A percentile compares a stretch with the other conserved stretches of the same genome.
Conservation (phyloP, 2,329 filamentous ascomycete species). For the Apiospora marii region DNA sequence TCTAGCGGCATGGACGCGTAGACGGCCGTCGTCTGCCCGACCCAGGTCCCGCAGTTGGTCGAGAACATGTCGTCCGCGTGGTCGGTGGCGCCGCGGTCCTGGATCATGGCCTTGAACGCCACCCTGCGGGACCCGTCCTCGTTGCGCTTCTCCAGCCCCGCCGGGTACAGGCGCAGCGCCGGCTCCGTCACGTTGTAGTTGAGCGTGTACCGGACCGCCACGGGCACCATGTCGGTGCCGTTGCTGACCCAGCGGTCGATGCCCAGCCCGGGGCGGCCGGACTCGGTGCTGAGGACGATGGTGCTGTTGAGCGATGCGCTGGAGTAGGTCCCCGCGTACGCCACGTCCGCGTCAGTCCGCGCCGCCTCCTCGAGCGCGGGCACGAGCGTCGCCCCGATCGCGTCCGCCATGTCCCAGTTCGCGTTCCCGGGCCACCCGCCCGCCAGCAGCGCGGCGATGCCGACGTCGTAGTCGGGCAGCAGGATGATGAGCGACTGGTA, state of each 20-base stretch:
- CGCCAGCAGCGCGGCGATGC: constrained; percentile 37
- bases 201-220: constrained; percentile 34
- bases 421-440: constrained; percentile 34
- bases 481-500: constrained; percentile 40
- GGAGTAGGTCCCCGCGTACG: constrained; percentile 36
- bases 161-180: constrained; percentile 39
- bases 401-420: constrained; percentile 42
- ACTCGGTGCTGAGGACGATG: constrained; percentile 35
- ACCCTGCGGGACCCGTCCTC: constrained; percentile 28
- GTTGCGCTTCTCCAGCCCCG: constrained; percentile 34
- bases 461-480: constrained; percentile 41
- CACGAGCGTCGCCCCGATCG: constrained; percentile 34
- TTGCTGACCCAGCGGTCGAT: constrained; percentile 39
- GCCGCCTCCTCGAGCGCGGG: constrained; percentile 39
- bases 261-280: constrained; percentile 35
- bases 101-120: constrained; percentile 40
- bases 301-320: constrained; percentile 17
- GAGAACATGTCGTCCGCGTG: constrained; percentile 37
- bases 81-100: constrained; percentile 35
- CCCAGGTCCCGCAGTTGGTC: constrained; percentile 42
- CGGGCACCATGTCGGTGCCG: constrained; percentile 39
- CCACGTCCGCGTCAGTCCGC: constrained; percentile 32
- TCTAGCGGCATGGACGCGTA: constrained; percentile 41
- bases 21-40: constrained; percentile 37
- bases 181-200: constrained; percentile 31